Evolutionary conservation across 441 rosid genomes (phyloP).

Genomic region (Corymbia calophylla): DNA sequence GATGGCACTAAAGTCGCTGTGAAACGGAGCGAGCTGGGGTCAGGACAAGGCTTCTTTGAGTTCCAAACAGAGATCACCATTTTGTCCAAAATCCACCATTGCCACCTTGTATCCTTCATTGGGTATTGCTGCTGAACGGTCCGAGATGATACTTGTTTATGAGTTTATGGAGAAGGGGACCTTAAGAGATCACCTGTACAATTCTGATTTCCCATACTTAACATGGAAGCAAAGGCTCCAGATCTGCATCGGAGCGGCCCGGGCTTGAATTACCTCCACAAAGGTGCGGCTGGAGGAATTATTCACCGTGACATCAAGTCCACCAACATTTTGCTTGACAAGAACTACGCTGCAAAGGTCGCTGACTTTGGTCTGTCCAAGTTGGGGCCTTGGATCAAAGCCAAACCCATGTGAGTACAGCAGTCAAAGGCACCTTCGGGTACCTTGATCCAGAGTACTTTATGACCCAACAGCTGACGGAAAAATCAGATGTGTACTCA

Average conservation of each 20-base stretch:
- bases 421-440: not conserved
- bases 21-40: slow-evolving; percentile 1
- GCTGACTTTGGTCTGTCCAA: not conserved
- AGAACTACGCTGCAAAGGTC: not conserved
- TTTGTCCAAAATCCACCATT: slow-evolving; percentile 1
- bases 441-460: not conserved
- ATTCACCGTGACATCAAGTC: slow-evolving; percentile 7
- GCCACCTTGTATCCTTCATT: not conserved
- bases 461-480: not conserved
- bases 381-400: not conserved
- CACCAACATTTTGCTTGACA: not conserved
- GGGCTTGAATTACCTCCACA: slow-evolving; percentile 1
- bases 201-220: not conserved
- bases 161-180: slow-evolving; percentile 6
- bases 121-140: not conserved
- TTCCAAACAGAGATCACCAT: slow-evolving; percentile 1
- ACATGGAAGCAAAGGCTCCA: slow-evolving; percentile 1
- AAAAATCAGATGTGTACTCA: not conserved
- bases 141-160: slow-evolving; percentile 1
- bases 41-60: not conserved
- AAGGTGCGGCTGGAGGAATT: not conserved
- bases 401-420: not conserved
- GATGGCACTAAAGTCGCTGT: not conserved
- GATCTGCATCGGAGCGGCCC: slow-evolving; percentile 4
- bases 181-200: slow-evolving; percentile 1